Evolutionary conservation across 2,329 filamentous ascomycete genomes (phyloP).

Genomic region (Ophiostoma fasciatum): DNA sequence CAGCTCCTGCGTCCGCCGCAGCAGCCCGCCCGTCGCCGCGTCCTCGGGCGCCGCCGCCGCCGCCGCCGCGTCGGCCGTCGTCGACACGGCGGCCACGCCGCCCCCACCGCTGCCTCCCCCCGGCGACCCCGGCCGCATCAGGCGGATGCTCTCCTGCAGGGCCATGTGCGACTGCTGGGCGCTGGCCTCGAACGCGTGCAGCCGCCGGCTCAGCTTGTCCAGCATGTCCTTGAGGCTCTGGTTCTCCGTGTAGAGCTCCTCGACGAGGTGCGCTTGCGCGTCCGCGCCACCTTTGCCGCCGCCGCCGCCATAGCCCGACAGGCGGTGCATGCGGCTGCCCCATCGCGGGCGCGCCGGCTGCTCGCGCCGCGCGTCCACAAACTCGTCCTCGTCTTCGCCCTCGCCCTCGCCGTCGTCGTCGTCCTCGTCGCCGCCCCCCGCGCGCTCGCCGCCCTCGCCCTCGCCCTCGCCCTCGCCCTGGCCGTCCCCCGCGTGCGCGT

Average conservation of each 20-base stretch:
- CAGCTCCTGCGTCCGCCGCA: slow-evolving; percentile 43
- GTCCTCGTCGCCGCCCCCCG: slow-evolving; percentile 22
- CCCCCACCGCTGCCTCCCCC: slow-evolving; percentile 12
- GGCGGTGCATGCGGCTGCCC: slow-evolving; percentile 9
- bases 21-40: slow-evolving; percentile 28
- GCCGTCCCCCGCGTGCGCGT: slow-evolving; percentile 26
- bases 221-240: slow-evolving; percentile 69
- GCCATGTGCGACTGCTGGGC: slow-evolving; percentile 78
- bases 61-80: background rate
- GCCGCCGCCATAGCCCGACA: background rate
- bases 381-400: slow-evolving; percentile 65
- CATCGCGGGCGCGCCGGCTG: background rate
- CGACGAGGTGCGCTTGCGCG: slow-evolving; percentile 49
- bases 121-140: slow-evolving; percentile 44
- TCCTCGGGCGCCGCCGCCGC: background rate
- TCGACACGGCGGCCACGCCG: slow-evolving; percentile 8
- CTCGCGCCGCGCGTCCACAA: slow-evolving; percentile 14
- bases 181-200: slow-evolving; percentile 88
- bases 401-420: slow-evolving; percentile 72
- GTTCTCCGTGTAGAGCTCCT: slow-evolving; percentile 84
- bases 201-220: slow-evolving; percentile 69
- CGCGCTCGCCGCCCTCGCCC: background rate
- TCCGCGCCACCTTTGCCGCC: too few species aligned
- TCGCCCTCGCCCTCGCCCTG: slow-evolving; percentile 15
- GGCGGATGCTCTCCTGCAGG: slow-evolving; percentile 66